Evolutionary conservation across 768 basidiomycete genomes (phyloP).

Genomic region (Gelatoporia subvermispora): DNA sequence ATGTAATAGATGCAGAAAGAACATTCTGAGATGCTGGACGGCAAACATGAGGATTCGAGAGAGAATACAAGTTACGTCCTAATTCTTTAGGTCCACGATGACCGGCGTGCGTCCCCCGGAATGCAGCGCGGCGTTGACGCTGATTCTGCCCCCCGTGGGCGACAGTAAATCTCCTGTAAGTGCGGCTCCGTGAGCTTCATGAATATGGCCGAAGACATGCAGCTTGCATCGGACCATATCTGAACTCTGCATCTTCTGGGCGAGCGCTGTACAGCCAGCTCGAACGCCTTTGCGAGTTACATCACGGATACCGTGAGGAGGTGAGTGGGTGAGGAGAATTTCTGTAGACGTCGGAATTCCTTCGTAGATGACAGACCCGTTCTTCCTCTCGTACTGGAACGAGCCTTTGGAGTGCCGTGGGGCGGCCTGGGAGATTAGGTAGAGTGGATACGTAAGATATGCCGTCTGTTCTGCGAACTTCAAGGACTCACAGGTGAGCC

Average conservation of each 20-base stretch:
- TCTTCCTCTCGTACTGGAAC: slow-evolving; percentile 27
- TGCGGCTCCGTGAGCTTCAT: slow-evolving; percentile 29
- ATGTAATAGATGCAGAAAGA: no score
- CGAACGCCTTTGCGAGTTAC: slow-evolving; percentile 16
- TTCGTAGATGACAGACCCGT: slow-evolving; percentile 22
- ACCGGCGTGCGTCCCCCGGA: slow-evolving; percentile 15
- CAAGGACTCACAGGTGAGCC: slow-evolving; percentile 34
- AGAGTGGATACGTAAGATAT: no score
- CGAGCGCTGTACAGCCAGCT: slow-evolving; percentile 29
- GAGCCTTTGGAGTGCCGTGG: slow-evolving; percentile 27
- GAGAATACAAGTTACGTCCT: no score
- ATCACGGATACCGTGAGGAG: slow-evolving; percentile 27
- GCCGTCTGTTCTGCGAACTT: no score
- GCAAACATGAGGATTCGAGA: no score
- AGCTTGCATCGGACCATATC: slow-evolving; percentile 24
- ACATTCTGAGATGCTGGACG: no score
- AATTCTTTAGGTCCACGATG: slow-evolving; percentile 28
- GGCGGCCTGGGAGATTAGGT: slow-evolving; percentile 28
- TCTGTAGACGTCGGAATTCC: slow-evolving; percentile 30
- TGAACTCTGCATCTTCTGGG: slow-evolving; percentile 12
- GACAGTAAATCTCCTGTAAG: slow-evolving; percentile 3
- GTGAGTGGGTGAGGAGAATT: slow-evolving; percentile 35
- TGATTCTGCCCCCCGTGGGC: slow-evolving; percentile 10
- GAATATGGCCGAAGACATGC: slow-evolving; percentile 37
- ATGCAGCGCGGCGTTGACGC: slow-evolving; percentile 28